Evolutionary conservation across 192 early-diverging fungal genomes (phyloP), one percentile per base, ranked within the genome.

Genomic region (Linnemannia zychae): DNA sequence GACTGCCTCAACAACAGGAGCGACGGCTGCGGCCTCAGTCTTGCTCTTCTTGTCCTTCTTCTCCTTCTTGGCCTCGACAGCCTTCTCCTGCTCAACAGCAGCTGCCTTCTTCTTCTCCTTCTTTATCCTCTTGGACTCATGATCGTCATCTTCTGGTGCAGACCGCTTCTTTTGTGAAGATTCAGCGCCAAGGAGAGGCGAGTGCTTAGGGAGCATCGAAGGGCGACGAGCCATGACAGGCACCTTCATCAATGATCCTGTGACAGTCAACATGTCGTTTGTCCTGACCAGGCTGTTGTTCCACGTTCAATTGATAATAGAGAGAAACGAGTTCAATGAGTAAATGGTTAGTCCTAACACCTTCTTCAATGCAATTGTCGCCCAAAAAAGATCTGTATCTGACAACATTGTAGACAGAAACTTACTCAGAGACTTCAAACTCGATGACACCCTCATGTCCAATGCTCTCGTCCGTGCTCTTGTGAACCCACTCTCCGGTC

Each of bases 231-330:
- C 46, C 38, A 69, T 84, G 52, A 81, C 81, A 11, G 85, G 80
- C 17, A 77, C 75, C 34, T 72, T 74, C 68, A 89, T 79, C 72
- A 97, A 79, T 4, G 95, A 94, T 65, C 96, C 96, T 53, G 93
- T 93, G 31, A 97, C 92, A 20, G 95, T 94, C 50, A 97, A 88
- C 79, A 97, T 94, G 44, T 96, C 94, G 87, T 95, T 96, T 63
- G 94, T 94, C 40, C 93, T 92, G 66, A 94, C 93, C 65, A 97
- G 89, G 48, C 96, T 96, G 71, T 63, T 38, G 7, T 38, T 36
- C 67, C 67, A 69, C 20, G 37, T 69, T 22, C 37, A 40, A 24
- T 69, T 36, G 57, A 63, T 63, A 1, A 3, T 22, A 63, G 24
- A 15, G 17, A 17, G 63, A 7, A 37, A 40, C 9, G 16, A 66